Conservation (phyloP, 768 basidiomycete species). For the Suillus placidus region DNA sequence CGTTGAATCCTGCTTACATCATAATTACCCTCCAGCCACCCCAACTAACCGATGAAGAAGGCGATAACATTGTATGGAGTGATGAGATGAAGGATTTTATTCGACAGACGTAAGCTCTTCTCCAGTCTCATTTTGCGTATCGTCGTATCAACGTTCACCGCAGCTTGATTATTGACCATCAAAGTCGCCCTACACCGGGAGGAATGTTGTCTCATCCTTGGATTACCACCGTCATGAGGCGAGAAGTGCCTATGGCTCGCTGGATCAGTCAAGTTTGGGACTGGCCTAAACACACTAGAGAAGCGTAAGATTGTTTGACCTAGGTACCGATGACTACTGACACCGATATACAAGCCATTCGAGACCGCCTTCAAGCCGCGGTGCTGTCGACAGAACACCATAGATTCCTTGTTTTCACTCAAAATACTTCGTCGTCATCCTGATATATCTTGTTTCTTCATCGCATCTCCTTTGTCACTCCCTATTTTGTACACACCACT, state of each 20-base stretch:
- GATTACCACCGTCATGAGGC: constrained; percentile 74
- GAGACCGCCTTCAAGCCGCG: constrained; percentile 9
- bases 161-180: constrained; percentile 73
- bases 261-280: constrained; percentile 89
- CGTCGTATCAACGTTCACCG: constrained; percentile 12
- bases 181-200: constrained; percentile 74
- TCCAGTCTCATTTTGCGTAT: constrained; percentile 9
- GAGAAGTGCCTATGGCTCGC: constrained; percentile 85
- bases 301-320: constrained; percentile 20
- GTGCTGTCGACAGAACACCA: constrained; percentile 6
- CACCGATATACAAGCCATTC: neutral
- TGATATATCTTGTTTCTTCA: constrained; percentile 9
- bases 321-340: neutral
- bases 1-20: constrained; percentile 22
- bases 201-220: constrained; percentile 85
- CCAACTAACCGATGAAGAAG: constrained; percentile 75
- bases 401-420: constrained; percentile 4
- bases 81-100: constrained; percentile 92
- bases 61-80: constrained; percentile 60
- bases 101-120: constrained; percentile 62
- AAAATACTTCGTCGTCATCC: neutral
- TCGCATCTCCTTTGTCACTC: constrained; percentile 1
- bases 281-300: constrained; percentile 54
- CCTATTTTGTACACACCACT: constrained; percentile 3
- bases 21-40: constrained; percentile 58